These are phyloP conservation scores for Luffa acutangula DNA, from an alignment of 306 rosid species.

Conservation along the genomic window DNA sequence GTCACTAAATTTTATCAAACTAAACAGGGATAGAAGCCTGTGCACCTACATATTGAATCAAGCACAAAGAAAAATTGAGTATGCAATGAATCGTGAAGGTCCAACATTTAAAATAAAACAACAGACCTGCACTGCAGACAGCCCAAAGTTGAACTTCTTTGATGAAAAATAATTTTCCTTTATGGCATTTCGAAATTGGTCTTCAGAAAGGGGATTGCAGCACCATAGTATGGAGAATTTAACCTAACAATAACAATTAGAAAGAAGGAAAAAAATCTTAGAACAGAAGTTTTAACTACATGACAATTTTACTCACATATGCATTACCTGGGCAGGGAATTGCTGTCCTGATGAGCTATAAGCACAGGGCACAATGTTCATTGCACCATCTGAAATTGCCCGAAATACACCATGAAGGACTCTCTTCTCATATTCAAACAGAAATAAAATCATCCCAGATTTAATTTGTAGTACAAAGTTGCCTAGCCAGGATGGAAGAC, in stretches of 20 bases:
- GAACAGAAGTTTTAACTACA: not conserved
- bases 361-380: slow-evolving; percentile 39
- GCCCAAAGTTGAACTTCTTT: slow-evolving; percentile 47
- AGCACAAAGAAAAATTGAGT: slow-evolving; percentile 1
- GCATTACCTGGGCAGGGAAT: slow-evolving; percentile 46
- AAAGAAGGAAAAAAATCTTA: not conserved
- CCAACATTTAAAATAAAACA: slow-evolving; percentile 5
- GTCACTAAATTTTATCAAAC: slow-evolving; percentile 23
- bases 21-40: slow-evolving; percentile 33
- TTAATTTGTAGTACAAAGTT: slow-evolving; percentile 38
- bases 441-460: slow-evolving; percentile 38
- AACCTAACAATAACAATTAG: slow-evolving; percentile 25
- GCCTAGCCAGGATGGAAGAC: slow-evolving; percentile 14
- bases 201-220: slow-evolving; percentile 42
- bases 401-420: slow-evolving; percentile 45
- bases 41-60: slow-evolving; percentile 25
- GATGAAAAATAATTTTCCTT: slow-evolving; percentile 41
- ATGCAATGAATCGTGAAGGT: slow-evolving; percentile 4
- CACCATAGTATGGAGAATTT: slow-evolving; percentile 32
- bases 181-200: slow-evolving; percentile 28
- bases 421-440: slow-evolving; percentile 38
- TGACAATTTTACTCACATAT: not conserved
- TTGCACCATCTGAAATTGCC: slow-evolving; percentile 35
- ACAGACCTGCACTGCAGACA: slow-evolving; percentile 49
- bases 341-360: slow-evolving; percentile 23